Evolutionary conservation across 805 yeast genomes (phyloP).

Genomic region (Yamadazyma takamatsuzukensis): DNA sequence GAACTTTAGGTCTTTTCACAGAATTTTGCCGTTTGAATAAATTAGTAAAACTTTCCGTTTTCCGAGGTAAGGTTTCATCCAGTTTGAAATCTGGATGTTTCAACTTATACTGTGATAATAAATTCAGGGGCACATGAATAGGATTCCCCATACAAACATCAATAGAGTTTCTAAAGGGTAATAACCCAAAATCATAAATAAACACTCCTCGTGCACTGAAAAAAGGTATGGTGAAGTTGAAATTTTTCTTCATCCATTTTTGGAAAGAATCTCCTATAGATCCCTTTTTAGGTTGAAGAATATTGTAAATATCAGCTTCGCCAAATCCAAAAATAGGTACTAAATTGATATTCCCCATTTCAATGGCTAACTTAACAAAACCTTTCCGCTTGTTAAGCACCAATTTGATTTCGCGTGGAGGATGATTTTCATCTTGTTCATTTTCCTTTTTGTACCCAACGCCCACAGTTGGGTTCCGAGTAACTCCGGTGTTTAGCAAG

Average conservation of each 20-base stretch:
- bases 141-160: conserved; percentile 74
- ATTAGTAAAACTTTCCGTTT: conserved; percentile 15
- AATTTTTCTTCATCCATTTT: conserved; percentile 61
- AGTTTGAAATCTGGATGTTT: conserved; percentile 28
- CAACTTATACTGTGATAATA: conserved; percentile 26
- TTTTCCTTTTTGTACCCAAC: conserved; percentile 23
- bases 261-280: conserved; percentile 56
- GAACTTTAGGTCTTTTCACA: conserved; percentile 25
- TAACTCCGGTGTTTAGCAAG: conserved; percentile 46
- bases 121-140: conserved; percentile 48
- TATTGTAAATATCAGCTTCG: conserved; percentile 61
- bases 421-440: conserved; percentile 4
- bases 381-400: conserved; percentile 81
- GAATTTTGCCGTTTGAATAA: conserved; percentile 19
- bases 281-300: conserved; percentile 38
- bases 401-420: conserved; percentile 47
- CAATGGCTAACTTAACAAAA: conserved; percentile 81
- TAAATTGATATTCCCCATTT: conserved; percentile 67
- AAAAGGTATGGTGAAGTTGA: conserved; percentile 86
- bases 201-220: conserved; percentile 91
- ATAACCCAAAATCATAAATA: conserved; percentile 85
- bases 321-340: conserved; percentile 94
- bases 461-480: conserved; percentile 29
- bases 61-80: conserved; percentile 1
- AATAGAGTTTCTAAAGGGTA: conserved; percentile 82